Conservation (phyloP, 306 rosid species). For the Casuarina glauca region DNA sequence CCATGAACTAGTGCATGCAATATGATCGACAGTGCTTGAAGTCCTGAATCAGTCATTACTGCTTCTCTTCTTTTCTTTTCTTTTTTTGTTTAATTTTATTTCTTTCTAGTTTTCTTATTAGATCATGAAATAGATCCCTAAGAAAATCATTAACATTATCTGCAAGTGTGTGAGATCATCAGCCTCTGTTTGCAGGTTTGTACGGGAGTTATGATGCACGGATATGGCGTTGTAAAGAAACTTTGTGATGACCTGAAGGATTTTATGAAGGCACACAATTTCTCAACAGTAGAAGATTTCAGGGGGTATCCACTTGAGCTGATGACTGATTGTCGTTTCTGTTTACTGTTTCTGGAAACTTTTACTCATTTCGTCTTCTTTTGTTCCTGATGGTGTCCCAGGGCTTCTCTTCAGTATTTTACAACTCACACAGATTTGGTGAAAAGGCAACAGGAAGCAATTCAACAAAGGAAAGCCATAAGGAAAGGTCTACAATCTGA, state of each 20-base stretch:
- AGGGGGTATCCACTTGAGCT: slow-evolving; percentile 65
- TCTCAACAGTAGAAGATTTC: slow-evolving; percentile 82
- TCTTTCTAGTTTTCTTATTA: background rate
- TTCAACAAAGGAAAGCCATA: slow-evolving; percentile 74
- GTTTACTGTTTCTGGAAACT: background rate
- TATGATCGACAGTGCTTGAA: background rate
- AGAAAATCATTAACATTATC: background rate
- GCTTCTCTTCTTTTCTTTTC: background rate
- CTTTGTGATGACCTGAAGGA: slow-evolving; percentile 79
- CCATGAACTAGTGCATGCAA: slow-evolving; percentile 4
- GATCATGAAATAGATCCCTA: background rate
- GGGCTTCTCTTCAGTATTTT: slow-evolving; percentile 80
- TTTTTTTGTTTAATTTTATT: background rate
- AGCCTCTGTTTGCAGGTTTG: slow-evolving; percentile 59
- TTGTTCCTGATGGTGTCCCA: slow-evolving; percentile 29
- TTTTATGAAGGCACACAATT: slow-evolving; percentile 84
- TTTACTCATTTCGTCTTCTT: background rate
- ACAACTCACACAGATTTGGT: slow-evolving; percentile 94
- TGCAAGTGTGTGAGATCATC: background rate
- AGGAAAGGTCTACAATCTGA: slow-evolving; percentile 85
- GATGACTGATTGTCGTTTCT: background rate
- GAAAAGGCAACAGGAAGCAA: slow-evolving; percentile 80
- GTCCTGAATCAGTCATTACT: background rate
- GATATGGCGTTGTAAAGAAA: slow-evolving; percentile 90
- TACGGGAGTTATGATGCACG: slow-evolving; percentile 99